Evolutionary conservation across 2,329 filamentous ascomycete species (phyloP).

Genomic region (Beauveria bassiana): DNA sequence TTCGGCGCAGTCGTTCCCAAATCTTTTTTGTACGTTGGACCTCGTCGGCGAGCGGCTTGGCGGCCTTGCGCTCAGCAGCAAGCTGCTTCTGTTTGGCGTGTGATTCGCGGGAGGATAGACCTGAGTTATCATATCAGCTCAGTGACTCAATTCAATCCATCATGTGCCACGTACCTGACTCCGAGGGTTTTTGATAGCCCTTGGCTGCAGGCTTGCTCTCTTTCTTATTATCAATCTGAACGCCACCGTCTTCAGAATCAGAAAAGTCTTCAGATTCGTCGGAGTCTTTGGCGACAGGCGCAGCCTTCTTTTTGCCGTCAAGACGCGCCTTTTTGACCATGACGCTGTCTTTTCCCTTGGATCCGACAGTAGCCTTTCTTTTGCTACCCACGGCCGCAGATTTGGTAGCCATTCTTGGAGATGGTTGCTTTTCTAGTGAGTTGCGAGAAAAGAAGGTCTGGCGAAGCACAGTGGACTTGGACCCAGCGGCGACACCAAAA

Average conservation of each 20-base stretch:
- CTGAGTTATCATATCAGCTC: conserved; percentile 26
- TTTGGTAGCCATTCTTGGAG: conserved; percentile 41
- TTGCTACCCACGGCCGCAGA: conserved; percentile 42
- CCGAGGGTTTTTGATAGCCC: conserved; percentile 29
- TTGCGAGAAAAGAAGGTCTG: conserved; percentile 9
- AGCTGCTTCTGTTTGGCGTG: conserved; percentile 90
- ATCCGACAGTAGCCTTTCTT: conserved; percentile 43
- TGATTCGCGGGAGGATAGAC: conserved; percentile 68
- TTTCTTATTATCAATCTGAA: conserved; percentile 32
- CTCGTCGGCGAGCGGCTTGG: conserved; percentile 87
- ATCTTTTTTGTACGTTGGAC: conserved; percentile 89
- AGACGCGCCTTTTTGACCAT: conserved; percentile 46
- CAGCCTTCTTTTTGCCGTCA: conserved; percentile 24
- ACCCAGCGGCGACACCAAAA: neutral
- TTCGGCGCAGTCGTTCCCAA: conserved; percentile 88
- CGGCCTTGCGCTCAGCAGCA: conserved; percentile 78
- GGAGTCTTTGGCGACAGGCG: conserved; percentile 23
- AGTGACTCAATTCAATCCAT: conserved; percentile 2
- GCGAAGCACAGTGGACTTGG: neutral
- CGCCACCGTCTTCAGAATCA: conserved; percentile 48
- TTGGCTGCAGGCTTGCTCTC: conserved; percentile 29
- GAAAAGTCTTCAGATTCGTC: conserved; percentile 36
- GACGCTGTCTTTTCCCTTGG: conserved; percentile 35
- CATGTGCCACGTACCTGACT: conserved; percentile 30
- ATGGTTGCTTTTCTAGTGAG: neutral